Conservation (phyloP, 441 rosid species). For the Pelargonium myrrhifolium region DNA sequence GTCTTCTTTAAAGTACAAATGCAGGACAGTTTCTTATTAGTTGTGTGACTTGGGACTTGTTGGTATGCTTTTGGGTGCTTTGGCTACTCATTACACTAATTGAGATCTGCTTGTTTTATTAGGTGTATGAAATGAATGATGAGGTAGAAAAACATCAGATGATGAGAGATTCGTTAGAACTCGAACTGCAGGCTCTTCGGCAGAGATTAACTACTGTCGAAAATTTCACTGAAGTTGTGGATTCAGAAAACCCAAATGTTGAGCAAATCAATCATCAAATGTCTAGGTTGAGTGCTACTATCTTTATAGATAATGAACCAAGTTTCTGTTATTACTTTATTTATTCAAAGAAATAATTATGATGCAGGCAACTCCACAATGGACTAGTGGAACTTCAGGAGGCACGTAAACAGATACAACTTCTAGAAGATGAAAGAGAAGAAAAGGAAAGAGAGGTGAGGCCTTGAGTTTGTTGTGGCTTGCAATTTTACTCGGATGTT, state of each 20-base stretch:
- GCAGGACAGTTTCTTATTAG: constrained; percentile 9
- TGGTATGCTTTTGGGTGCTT: constrained; percentile 10
- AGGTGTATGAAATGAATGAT: constrained; percentile 85
- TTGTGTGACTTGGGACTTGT: constrained; percentile 9
- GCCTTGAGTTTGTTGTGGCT: constrained; percentile 17
- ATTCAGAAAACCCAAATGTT: constrained; percentile 29
- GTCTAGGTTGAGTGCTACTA: constrained; percentile 39
- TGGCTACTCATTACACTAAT: constrained; percentile 7
- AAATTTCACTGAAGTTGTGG: constrained; percentile 40
- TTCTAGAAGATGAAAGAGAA: constrained; percentile 51
- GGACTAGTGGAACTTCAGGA: constrained; percentile 46
- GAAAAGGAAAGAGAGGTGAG: constrained; percentile 67
- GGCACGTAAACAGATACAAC: constrained; percentile 38
- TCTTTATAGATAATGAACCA: constrained; percentile 16
- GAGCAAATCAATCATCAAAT: constrained; percentile 34
- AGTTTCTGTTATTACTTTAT: constrained; percentile 20
- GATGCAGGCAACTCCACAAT: constrained; percentile 33
- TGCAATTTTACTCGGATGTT: constrained; percentile 1
- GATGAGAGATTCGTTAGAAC: constrained; percentile 63
- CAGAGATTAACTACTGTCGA: constrained; percentile 60
- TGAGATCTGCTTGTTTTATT: constrained; percentile 23
- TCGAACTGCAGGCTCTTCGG: constrained; percentile 66
- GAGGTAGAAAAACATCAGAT: constrained; percentile 73
- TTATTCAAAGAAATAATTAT: constrained; percentile 16
- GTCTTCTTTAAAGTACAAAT: constrained; percentile 3